A percentile compares a stretch with the other conserved stretches of the same genome.
Conservation (phyloP, 176 grass and related monocot genomes). For the Oryza glumipatula region DNA sequence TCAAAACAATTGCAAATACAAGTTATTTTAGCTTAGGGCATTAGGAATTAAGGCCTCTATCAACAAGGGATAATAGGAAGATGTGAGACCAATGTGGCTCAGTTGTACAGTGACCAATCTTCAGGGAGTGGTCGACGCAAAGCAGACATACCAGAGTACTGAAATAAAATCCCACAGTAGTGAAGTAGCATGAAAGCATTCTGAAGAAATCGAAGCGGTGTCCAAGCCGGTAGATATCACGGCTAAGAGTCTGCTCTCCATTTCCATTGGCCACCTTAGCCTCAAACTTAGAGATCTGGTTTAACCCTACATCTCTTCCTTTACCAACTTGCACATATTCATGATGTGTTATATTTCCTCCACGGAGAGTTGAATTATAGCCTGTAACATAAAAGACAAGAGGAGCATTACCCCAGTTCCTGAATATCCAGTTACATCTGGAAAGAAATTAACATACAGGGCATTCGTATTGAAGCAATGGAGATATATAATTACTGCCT, state of each 20-base stretch:
- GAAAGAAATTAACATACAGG: neutral
- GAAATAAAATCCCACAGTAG: conserved; percentile 89
- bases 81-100: neutral
- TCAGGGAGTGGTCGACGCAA: conserved; percentile 10
- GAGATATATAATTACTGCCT: neutral
- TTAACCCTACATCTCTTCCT: conserved; percentile 91
- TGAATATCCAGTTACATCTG: neutral
- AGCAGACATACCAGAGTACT: conserved; percentile 75
- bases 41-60: conserved; percentile 10
- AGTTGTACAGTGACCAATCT: neutral
- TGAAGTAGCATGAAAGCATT: conserved; percentile 98
- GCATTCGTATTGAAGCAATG: conserved; percentile 23
- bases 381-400: conserved; percentile 50
- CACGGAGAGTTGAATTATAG: conserved; percentile 89
- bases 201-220: conserved; percentile 97
- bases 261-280: conserved; percentile 97
- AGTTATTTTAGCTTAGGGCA: conserved; percentile 13
- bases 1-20: neutral
- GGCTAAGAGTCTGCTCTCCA: conserved; percentile 89
- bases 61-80: neutral
- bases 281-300: conserved; percentile 92
- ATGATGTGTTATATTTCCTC: conserved; percentile 90
- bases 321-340: conserved; percentile 98
- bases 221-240: conserved; percentile 89
- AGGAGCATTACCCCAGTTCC: conserved; percentile 22